Conservation (phyloP, 352 stramenopile species). For the Globisporangium barbulae region DNA sequence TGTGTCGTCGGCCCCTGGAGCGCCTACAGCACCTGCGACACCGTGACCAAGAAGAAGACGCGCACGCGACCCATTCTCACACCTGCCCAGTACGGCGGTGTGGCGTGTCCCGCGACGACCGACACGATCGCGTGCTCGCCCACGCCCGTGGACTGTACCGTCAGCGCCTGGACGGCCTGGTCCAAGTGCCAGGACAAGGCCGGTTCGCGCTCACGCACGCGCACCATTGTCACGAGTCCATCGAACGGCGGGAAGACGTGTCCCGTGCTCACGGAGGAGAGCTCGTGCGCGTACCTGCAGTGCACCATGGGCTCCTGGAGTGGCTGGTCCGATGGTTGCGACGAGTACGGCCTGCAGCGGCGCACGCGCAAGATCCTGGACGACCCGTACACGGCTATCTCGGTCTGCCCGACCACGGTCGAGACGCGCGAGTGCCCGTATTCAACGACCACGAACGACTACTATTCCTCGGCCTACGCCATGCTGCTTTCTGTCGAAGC, state of each 20-base stretch:
- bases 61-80: slow-evolving; percentile 31
- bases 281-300: slow-evolving; percentile 23
- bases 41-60: slow-evolving; percentile 22
- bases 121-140: slow-evolving; percentile 18
- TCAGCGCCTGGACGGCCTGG: slow-evolving; percentile 23
- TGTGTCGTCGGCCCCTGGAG: slow-evolving; percentile 38
- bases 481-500: slow-evolving; percentile 23
- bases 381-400: slow-evolving; percentile 31
- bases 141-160: slow-evolving; percentile 23
- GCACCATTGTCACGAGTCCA: slow-evolving; percentile 21
- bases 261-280: slow-evolving; percentile 14
- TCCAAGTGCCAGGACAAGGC: slow-evolving; percentile 24
- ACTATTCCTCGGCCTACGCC: slow-evolving; percentile 12
- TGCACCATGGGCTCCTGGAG: slow-evolving; percentile 31
- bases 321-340: slow-evolving; percentile 25
- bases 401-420: slow-evolving; percentile 21
- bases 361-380: slow-evolving; percentile 27
- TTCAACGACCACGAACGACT: slow-evolving; percentile 30
- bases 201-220: slow-evolving; percentile 20
- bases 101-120: slow-evolving; percentile 21
- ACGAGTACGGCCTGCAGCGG: slow-evolving; percentile 32
- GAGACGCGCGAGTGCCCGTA: slow-evolving; percentile 32
- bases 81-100: slow-evolving; percentile 31
- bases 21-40: slow-evolving; percentile 30
- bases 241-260: slow-evolving; percentile 31